Percentiles rank a stretch among this genome's conserved stretches.
phyloP scores from a whole-genome alignment of 768 basidiomycete species.

The Kwoniella sp. region DNA sequence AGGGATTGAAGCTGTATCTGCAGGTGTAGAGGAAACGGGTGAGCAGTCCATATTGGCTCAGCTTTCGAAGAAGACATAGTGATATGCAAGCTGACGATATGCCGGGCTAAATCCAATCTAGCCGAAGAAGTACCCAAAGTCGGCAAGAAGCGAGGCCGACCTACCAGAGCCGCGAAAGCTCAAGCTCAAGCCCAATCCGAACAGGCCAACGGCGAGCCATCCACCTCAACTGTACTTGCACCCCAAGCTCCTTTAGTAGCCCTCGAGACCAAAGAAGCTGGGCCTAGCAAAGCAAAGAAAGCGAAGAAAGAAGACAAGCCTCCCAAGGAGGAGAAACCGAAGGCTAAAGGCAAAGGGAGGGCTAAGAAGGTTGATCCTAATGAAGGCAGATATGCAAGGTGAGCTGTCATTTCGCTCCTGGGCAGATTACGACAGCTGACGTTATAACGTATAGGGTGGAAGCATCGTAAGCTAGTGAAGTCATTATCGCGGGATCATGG shows the following conservation, averaged over 20 bases:
- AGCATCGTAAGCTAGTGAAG: neutral
- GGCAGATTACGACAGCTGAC: neutral
- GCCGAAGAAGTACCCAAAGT: neutral
- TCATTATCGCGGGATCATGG: no score
- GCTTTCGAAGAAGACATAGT: no score
- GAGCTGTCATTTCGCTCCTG: neutral
- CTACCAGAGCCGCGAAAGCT: neutral
- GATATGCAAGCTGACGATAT: no score
- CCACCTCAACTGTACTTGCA: neutral
- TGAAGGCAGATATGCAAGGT: constrained; percentile 4
- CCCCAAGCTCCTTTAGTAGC: no score
- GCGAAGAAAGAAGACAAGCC: neutral
- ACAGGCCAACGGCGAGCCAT: neutral
- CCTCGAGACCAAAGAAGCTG: no score
- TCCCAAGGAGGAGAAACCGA: constrained; percentile 1
- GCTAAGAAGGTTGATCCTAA: constrained; percentile 9
- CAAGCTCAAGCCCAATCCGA: neutral
- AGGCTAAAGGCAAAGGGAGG: constrained; percentile 17
- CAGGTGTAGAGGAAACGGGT: neutral
- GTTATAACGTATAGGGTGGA: neutral
- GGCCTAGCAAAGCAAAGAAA: constrained; percentile 2
- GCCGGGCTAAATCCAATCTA: no score
- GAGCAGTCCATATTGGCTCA: no score
- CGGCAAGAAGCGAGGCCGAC: neutral
- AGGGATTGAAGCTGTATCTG: neutral